phyloP scores from a whole-genome alignment of 139 green algal species.

The Medakamo hakoo region DNA sequence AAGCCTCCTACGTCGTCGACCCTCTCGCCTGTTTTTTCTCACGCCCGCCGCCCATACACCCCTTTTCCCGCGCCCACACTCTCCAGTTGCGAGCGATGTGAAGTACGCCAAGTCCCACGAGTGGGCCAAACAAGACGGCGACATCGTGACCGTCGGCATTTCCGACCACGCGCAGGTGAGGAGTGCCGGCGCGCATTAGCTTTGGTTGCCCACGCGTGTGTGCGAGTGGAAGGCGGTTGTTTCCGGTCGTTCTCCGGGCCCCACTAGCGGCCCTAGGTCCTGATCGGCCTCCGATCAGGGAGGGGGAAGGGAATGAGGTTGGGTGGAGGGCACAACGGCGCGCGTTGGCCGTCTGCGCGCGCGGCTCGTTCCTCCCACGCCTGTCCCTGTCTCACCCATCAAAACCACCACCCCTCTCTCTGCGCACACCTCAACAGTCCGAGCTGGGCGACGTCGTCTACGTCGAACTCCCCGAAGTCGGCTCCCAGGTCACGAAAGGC shows the following conservation, averaged over 20 bases:
- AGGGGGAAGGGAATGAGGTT: too few relatives aligned
- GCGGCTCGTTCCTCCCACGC: too few relatives aligned
- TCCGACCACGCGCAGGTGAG: slow-evolving; percentile 88
- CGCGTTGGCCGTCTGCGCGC: too few relatives aligned
- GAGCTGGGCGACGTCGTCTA: slow-evolving; percentile 96
- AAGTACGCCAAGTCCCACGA: slow-evolving; percentile 73
- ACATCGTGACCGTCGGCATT: slow-evolving; percentile 80
- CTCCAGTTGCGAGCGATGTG: slow-evolving; percentile 41
- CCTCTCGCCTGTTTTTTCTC: too few relatives aligned
- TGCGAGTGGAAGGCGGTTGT: background rate
- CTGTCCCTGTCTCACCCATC: too few relatives aligned
- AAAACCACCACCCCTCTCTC: too few relatives aligned
- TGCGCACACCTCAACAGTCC: slow-evolving; percentile 22
- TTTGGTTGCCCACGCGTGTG: background rate
- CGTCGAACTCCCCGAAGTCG: slow-evolving; percentile 93
- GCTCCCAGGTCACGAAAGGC: slow-evolving; percentile 52
- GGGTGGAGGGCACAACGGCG: too few relatives aligned
- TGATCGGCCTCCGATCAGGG: too few relatives aligned
- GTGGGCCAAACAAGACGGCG: slow-evolving; percentile 76
- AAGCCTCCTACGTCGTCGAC: too few relatives aligned
- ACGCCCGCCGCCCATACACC: too few relatives aligned
- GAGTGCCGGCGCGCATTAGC: background rate
- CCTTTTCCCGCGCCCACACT: too few relatives aligned
- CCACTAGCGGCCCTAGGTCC: background rate
- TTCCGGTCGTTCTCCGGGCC: slow-evolving; percentile 3